phyloP scores from a whole-genome alignment of 2,329 filamentous ascomycete species.

The Furcasterigmium sp. region DNA sequence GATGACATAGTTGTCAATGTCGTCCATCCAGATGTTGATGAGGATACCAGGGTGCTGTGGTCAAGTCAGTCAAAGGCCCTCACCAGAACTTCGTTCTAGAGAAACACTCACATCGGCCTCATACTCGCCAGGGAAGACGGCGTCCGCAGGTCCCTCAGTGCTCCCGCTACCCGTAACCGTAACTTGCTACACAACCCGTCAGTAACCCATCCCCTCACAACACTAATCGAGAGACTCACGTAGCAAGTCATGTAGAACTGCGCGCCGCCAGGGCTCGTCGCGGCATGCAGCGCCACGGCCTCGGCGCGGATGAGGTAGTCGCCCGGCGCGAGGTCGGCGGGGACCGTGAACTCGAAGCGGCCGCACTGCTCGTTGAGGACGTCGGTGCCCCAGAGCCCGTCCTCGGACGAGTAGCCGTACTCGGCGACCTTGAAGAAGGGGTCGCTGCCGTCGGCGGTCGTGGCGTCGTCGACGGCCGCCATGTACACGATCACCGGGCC shows the following conservation, averaged over 20 bases:
- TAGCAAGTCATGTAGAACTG: slow-evolving; percentile 10
- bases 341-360: slow-evolving; percentile 16
- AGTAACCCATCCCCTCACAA: neutral
- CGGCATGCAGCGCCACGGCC: slow-evolving; percentile 37
- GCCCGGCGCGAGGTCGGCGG: slow-evolving; percentile 32
- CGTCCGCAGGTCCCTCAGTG: slow-evolving; percentile 12
- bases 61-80: neutral
- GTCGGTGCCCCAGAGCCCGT: slow-evolving; percentile 8
- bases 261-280: slow-evolving; percentile 17
- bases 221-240: neutral
- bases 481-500: slow-evolving; percentile 45
- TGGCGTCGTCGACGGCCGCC: slow-evolving; percentile 40
- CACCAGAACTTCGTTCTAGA: too few species aligned
- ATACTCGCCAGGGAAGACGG: slow-evolving; percentile 10
- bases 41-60: slow-evolving; percentile 1
- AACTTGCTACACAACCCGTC: slow-evolving; percentile 9
- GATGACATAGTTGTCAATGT: slow-evolving; percentile 8
- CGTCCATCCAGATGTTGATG: slow-evolving; percentile 2
- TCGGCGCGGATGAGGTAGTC: slow-evolving; percentile 39
- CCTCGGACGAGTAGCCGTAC: slow-evolving; percentile 23
- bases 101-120: slow-evolving; percentile 1
- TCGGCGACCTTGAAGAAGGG: slow-evolving; percentile 49
- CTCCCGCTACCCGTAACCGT: slow-evolving; percentile 19
- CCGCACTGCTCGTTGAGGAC: slow-evolving; percentile 5
- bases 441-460: slow-evolving; percentile 33